phyloP scores from a whole-genome alignment of 2,329 filamentous ascomycete species.

The Xylaria sp. region DNA sequence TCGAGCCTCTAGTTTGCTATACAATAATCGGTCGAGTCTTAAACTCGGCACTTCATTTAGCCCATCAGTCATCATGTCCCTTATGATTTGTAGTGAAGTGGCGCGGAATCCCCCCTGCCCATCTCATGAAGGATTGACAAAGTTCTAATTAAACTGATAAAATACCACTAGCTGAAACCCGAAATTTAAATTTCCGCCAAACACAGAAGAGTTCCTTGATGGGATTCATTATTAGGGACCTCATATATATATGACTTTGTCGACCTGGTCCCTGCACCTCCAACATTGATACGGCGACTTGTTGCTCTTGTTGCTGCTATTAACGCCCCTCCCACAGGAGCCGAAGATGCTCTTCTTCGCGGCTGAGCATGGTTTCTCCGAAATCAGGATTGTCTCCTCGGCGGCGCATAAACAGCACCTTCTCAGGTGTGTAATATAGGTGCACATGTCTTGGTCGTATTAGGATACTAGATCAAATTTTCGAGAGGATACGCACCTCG shows the following conservation, averaged over 20 bases:
- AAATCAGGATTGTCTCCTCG: constrained; percentile 50
- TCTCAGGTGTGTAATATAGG: constrained; percentile 47
- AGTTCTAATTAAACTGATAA: not conserved
- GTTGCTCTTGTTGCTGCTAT: constrained; percentile 36
- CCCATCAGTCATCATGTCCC: not conserved
- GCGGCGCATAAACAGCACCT: constrained; percentile 44
- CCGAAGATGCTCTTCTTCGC: constrained; percentile 46
- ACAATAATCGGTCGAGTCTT: not conserved
- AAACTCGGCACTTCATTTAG: not conserved
- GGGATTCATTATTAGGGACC: constrained; percentile 14
- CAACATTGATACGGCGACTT: constrained; percentile 45
- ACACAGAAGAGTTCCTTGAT: not conserved
- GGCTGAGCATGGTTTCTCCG: constrained; percentile 44
- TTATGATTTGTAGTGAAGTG: not conserved
- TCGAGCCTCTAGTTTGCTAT: too few relatives aligned
- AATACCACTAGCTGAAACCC: not conserved
- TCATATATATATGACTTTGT: constrained; percentile 29
- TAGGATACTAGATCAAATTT: constrained; percentile 1
- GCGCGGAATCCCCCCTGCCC: not conserved
- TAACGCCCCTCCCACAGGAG: constrained; percentile 45
- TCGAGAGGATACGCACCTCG: constrained; percentile 10
- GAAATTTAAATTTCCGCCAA: not conserved
- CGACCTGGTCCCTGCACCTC: constrained; percentile 44
- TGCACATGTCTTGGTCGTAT: constrained; percentile 44
- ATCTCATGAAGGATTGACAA: not conserved